phyloP scores from a whole-genome alignment of 1,284 basidiomycete species.

The Ustilago esculenta region DNA sequence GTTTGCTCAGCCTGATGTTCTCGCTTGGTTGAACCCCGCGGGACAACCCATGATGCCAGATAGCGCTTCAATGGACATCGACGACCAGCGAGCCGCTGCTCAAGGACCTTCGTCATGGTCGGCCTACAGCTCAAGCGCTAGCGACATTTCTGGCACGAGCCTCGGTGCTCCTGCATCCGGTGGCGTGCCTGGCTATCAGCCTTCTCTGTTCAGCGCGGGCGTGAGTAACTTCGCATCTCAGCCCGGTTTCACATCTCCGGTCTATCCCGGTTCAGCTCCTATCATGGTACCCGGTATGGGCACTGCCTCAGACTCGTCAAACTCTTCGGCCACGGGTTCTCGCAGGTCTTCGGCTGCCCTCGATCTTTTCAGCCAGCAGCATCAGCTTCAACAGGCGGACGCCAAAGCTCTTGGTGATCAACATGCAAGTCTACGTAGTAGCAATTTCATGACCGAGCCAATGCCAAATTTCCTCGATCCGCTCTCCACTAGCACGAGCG shows the following conservation, averaged over 20 bases:
- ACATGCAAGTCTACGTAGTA: slow-evolving; percentile 8
- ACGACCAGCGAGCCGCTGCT: slow-evolving; percentile 16
- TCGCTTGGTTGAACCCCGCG: slow-evolving; percentile 36
- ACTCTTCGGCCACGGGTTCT: slow-evolving; percentile 25
- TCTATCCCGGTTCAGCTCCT: slow-evolving; percentile 4
- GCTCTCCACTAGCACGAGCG: slow-evolving; percentile 13
- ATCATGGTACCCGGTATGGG: slow-evolving; percentile 17
- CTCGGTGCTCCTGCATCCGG: slow-evolving; percentile 8
- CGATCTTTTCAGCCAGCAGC: slow-evolving; percentile 18
- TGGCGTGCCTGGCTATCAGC: slow-evolving; percentile 4
- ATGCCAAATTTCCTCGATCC: slow-evolving; percentile 33
- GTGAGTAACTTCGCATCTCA: slow-evolving; percentile 8
- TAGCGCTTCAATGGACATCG: slow-evolving; percentile 30
- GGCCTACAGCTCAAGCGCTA: slow-evolving; percentile 33
- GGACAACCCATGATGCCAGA: slow-evolving; percentile 14
- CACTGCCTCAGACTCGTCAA: slow-evolving; percentile 27
- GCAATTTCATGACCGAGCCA: slow-evolving; percentile 10
- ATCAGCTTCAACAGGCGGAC: slow-evolving; percentile 11
- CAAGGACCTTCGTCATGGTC: slow-evolving; percentile 25
- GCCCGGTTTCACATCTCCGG: slow-evolving; percentile 17
- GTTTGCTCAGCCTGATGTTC: slow-evolving; percentile 19
- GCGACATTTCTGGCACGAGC: slow-evolving; percentile 27
- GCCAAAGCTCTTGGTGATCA: slow-evolving; percentile 2
- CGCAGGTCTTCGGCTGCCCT: slow-evolving; percentile 23
- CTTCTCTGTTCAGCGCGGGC: slow-evolving; percentile 13